These are phyloP conservation scores for Chlorella ohadii DNA, from an alignment of 139 green algal genomes.

Conservation along the genomic window DNA sequence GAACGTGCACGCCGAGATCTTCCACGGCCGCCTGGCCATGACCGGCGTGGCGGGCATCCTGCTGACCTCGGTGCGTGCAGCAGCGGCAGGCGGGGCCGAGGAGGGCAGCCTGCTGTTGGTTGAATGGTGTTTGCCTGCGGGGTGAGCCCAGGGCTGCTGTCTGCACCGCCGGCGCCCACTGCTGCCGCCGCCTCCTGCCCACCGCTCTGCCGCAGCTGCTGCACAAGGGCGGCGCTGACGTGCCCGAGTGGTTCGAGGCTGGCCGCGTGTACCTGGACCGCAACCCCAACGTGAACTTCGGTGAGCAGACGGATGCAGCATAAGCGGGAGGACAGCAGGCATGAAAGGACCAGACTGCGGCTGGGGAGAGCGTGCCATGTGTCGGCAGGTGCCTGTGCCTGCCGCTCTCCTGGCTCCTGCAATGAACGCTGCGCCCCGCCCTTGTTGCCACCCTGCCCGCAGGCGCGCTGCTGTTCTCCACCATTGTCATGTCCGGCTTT, in stretches of 20 bases:
- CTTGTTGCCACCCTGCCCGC: background rate
- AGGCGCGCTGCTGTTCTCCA: slow-evolving; percentile 61
- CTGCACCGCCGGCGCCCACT: too few relatives aligned
- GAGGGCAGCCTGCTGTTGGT: background rate
- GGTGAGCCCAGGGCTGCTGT: too few relatives aligned
- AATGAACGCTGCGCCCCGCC: too few relatives aligned
- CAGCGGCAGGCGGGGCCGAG: background rate
- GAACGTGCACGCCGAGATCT: slow-evolving; percentile 66
- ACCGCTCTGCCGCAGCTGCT: background rate
- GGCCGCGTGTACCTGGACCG: slow-evolving; percentile 75
- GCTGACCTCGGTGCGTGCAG: slow-evolving; percentile 19
- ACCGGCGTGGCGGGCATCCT: slow-evolving; percentile 40
- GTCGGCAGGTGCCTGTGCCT: background rate
- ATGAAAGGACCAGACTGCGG: background rate
- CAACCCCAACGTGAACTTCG: slow-evolving; percentile 70
- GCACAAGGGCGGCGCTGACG: slow-evolving; percentile 40
- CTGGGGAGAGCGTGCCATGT: too few relatives aligned
- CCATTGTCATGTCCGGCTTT: slow-evolving; percentile 79
- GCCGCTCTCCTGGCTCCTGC: background rate
- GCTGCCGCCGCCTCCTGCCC: too few relatives aligned
- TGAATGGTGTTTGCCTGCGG: too few relatives aligned
- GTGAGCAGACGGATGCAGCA: slow-evolving; percentile 21
- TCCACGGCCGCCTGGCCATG: slow-evolving; percentile 64
- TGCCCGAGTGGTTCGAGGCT: slow-evolving; percentile 81
- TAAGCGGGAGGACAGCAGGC: slow-evolving; percentile 38